These are phyloP conservation scores for Voacanga thouarsii DNA, from an alignment of 257 asterid species.

Conservation along the genomic window DNA sequence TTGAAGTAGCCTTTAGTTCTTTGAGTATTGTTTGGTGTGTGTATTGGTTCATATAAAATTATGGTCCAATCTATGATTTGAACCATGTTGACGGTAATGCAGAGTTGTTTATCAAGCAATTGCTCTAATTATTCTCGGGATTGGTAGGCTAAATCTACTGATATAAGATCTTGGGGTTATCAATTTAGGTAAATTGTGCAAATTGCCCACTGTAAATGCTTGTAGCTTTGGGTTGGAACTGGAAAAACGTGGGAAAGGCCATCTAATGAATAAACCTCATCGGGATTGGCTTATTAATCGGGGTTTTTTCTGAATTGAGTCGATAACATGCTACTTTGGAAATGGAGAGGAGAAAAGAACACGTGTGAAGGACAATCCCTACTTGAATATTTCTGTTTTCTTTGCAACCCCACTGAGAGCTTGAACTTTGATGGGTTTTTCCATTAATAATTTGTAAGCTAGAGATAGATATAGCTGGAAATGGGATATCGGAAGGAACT, in stretches of 20 bases:
- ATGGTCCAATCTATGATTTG: too few species aligned
- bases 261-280: background rate
- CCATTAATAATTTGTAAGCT: too few species aligned
- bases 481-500: too few species aligned
- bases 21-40: background rate
- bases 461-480: too few species aligned
- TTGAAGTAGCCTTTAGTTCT: background rate
- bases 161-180: background rate
- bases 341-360: too few species aligned
- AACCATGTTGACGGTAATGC: background rate
- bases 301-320: background rate
- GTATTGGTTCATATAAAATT: background rate
- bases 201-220: background rate
- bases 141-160: background rate
- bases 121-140: background rate
- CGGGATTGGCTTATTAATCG: background rate
- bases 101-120: background rate
- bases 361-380: too few species aligned
- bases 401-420: too few species aligned
- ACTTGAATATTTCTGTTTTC: too few species aligned
- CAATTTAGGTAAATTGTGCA: background rate
- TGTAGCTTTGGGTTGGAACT: background rate
- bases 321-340: background rate
- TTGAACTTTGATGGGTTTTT: too few species aligned
- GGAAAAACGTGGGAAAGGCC: background rate